Conservation (phyloP, 2,329 filamentous ascomycete species). For the Coniochaeta sp. region DNA sequence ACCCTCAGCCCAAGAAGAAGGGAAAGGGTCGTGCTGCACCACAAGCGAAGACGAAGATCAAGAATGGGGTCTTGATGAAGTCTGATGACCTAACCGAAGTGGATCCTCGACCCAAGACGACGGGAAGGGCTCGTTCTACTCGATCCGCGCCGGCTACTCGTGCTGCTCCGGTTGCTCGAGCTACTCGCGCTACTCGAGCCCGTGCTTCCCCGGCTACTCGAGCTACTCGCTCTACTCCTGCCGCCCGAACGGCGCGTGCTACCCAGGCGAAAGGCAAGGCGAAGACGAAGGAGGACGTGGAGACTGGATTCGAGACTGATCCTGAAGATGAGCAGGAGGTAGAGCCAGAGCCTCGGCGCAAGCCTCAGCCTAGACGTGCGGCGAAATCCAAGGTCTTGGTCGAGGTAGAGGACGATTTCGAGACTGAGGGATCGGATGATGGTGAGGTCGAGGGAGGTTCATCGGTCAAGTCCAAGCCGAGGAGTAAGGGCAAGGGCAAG, state of each 20-base stretch:
- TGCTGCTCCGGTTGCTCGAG: neutral
- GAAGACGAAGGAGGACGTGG: neutral
- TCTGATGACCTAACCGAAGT: neutral
- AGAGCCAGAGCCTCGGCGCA: neutral
- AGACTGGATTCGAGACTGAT: neutral
- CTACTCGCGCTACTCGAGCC: neutral
- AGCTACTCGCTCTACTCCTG: neutral
- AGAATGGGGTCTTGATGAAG: neutral
- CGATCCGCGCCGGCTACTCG: neutral
- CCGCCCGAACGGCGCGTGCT: neutral
- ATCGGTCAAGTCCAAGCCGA: neutral
- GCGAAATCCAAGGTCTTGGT: neutral
- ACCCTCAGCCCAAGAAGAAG: neutral
- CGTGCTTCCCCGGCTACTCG: neutral
- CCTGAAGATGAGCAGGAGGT: neutral
- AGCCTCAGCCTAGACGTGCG: neutral
- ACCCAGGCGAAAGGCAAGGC: neutral
- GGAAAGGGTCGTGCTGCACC: no score
- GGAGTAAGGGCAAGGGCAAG: neutral
- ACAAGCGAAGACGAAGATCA: neutral
- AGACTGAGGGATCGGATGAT: neutral
- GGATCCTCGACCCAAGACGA: neutral
- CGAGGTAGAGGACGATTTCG: neutral
- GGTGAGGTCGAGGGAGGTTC: neutral
- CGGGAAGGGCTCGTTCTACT: neutral